Base-by-base conservation (phyloP, 805 yeast species). In the Torulaspora microellipsoides region DNA sequence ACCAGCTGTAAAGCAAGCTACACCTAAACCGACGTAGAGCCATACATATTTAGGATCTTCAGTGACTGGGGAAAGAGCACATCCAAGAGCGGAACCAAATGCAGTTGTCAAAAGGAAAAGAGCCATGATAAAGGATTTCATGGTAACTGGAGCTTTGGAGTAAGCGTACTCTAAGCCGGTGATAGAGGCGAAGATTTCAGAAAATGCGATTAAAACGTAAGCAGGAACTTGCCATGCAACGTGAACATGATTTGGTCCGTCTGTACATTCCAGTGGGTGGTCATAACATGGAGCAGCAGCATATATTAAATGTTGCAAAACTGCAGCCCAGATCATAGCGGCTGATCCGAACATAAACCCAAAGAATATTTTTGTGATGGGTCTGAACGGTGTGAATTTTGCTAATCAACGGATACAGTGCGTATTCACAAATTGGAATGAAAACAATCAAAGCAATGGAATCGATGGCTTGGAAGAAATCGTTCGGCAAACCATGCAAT, bases 81-180 rank as follows among this genome's bases (percentile, higher is more conserved):
- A 80, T 55, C 90, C 88, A 36, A 84, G 57, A 15, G 89, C 88
- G 20, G 91, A 75, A 46, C 93, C 89, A 40, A 82, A 55, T n/a
- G 95, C 93, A 52, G 73, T 80, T 33, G 85, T 83, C 45, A 85
- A 67, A 57, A 85, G 71, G 70, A 81, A 84, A 40, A 70, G 51
- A 12, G 82, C 72, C 73, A 70, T 69, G 36, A 67, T 66, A 33
- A 70, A 61, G 14, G 71, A 65, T 48, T 67, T 70, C 71, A 69
- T 67, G 32, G 75, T 67, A 8, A 72, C 73, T 33, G 93, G 93
- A 5, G 93, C 91, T 68, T 85, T 82, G 23, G 89, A 80, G 68
- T 83, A 85, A 14, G 95, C 95, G 59, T 83, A 84, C 68, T 85
- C 93, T 54, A 83, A 75, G 55, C 91, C 93, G 15, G 93, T 84